Percentiles rank a stretch among this genome's conserved stretches.
Evolutionary conservation across 106 monocot species (phyloP).

Genomic region (Platanthera zijinensis): DNA sequence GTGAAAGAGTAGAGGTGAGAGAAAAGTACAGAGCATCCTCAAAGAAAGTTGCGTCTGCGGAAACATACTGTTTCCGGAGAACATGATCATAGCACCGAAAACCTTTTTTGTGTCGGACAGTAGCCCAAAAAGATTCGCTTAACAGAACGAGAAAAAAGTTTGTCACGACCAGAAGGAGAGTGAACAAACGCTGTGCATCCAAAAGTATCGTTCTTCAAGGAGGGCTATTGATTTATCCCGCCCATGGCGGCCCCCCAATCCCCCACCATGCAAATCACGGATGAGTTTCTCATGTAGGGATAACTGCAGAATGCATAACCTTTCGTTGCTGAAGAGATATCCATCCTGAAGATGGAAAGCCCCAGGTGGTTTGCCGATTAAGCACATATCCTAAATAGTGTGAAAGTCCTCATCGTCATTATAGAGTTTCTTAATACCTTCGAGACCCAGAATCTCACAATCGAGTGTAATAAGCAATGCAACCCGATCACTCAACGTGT

Average conservation of each 20-base stretch:
- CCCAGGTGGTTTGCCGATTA: background rate
- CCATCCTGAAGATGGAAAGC: background rate
- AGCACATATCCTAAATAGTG: background rate
- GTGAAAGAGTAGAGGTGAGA: too few species aligned
- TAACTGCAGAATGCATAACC: background rate
- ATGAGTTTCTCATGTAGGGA: background rate
- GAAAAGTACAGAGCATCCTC: too few species aligned
- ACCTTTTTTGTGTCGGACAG: too few species aligned
- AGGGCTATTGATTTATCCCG: background rate
- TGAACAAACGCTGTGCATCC: too few species aligned
- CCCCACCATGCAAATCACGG: background rate
- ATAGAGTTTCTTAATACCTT: background rate
- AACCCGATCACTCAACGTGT: constrained; percentile 3
- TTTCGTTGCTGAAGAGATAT: background rate
- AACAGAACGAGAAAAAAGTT: too few species aligned
- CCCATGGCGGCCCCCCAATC: constrained; percentile 4
- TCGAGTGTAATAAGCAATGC: too few species aligned
- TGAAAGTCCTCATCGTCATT: background rate
- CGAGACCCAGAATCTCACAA: background rate
- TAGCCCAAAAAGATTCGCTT: too few species aligned
- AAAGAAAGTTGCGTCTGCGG: too few species aligned
- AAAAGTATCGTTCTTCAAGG: constrained; percentile 1
- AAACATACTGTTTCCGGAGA: too few species aligned
- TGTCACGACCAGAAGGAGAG: too few species aligned
- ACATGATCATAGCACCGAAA: too few species aligned